phyloP scores from a whole-genome alignment of 495 filamentous ascomycete species.

The Gamarada debralockiae region DNA sequence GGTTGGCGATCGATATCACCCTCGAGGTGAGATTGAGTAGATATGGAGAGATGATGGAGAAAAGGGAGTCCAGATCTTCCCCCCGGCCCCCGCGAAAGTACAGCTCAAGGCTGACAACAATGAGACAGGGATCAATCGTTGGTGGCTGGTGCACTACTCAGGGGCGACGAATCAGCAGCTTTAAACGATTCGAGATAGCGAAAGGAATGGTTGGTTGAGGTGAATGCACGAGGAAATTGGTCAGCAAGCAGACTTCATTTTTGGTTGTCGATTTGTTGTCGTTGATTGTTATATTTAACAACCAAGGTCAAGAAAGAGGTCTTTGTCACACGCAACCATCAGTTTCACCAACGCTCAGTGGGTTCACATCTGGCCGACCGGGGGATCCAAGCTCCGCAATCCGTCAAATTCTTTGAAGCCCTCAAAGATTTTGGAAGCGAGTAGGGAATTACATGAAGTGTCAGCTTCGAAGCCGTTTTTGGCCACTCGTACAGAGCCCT shows the following conservation, averaged over 20 bases:
- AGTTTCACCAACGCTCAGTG: too few species aligned
- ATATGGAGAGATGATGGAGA: neutral
- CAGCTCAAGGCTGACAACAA: conserved; percentile 13
- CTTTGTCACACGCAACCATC: too few species aligned
- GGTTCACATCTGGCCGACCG: too few species aligned
- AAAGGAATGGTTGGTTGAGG: neutral
- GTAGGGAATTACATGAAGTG: too few species aligned
- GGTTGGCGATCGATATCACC: neutral
- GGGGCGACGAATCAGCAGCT: conserved; percentile 7
- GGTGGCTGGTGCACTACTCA: conserved; percentile 2
- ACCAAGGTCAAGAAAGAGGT: too few species aligned
- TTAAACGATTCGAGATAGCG: neutral
- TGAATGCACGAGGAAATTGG: neutral
- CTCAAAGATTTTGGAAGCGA: too few species aligned
- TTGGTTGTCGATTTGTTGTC: too few species aligned
- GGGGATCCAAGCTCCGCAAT: too few species aligned
- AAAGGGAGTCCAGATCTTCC: neutral
- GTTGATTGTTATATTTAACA: too few species aligned
- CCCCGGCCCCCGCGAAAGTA: neutral
- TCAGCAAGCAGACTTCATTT: neutral
- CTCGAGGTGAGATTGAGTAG: neutral
- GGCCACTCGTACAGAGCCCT: too few species aligned
- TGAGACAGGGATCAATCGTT: conserved; percentile 7
- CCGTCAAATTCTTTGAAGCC: too few species aligned
- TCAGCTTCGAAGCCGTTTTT: too few species aligned